Percentiles rank a stretch among this genome's conserved stretches.
phyloP scores from a whole-genome alignment of 768 basidiomycete genomes.

The Leccinum pellstonianum region DNA sequence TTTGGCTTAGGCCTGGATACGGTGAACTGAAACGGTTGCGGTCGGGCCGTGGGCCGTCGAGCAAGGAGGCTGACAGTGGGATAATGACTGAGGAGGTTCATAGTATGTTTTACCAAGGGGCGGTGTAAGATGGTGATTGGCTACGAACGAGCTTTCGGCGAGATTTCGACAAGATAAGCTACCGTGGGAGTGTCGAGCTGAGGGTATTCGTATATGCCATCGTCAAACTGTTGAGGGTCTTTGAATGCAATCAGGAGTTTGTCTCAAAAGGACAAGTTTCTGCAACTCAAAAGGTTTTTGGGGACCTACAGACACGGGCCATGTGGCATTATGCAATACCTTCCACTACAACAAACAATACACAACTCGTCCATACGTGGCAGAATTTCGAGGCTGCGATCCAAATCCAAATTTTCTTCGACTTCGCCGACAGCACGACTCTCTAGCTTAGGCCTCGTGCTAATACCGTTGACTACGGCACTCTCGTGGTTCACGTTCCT shows the following conservation, averaged over 20 bases:
- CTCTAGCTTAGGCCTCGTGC: not conserved
- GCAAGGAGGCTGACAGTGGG: not conserved
- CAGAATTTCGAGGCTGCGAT: not conserved
- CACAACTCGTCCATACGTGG: slow-evolving; percentile 18
- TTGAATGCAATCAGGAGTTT: not conserved
- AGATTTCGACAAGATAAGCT: too few relatives aligned
- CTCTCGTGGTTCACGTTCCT: not conserved
- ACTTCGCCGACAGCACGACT: not conserved
- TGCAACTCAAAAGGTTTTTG: not conserved
- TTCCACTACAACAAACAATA: slow-evolving; percentile 12
- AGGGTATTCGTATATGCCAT: not conserved
- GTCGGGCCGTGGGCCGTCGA: not conserved
- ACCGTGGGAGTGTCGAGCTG: not conserved
- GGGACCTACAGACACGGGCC: too few relatives aligned
- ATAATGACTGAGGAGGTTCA: not conserved
- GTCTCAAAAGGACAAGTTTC: not conserved
- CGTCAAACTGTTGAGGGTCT: not conserved
- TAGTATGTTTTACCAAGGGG: too few relatives aligned
- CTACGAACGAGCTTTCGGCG: not conserved
- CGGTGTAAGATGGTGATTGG: not conserved
- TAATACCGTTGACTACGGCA: not conserved
- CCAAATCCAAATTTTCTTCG: not conserved
- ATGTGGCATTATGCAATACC: slow-evolving; percentile 2
- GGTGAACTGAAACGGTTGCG: not conserved
- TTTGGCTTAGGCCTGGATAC: not conserved